These are phyloP conservation scores for Pythium aquatile DNA, from an alignment of 352 stramenopile genomes.

Conservation along the genomic window DNA sequence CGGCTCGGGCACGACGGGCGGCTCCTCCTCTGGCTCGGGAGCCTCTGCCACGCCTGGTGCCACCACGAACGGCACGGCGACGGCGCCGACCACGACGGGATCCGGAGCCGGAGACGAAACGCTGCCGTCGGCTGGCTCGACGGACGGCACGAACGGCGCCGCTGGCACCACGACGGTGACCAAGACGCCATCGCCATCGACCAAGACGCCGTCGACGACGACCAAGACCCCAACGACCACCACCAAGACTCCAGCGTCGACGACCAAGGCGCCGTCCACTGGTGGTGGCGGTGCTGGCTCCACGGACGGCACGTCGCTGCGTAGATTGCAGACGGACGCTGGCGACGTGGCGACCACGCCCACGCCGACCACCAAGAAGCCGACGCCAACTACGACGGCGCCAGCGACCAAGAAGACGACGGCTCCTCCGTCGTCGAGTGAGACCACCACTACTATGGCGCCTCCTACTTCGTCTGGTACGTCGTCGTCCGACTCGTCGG, in stretches of 20 bases:
- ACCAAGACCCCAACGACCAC: conserved; percentile 8
- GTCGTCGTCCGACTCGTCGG: conserved; percentile 20
- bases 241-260: conserved; percentile 1
- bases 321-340: conserved; percentile 14
- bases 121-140: conserved; percentile 9
- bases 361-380: conserved; percentile 6
- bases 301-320: conserved; percentile 1
- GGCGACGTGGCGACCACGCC: conserved; percentile 12
- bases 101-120: neutral
- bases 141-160: neutral
- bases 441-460: conserved; percentile 7
- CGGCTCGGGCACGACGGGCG: neutral
- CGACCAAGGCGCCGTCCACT: conserved; percentile 6
- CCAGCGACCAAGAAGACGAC: conserved; percentile 30
- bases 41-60: neutral
- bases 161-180: conserved; percentile 8
- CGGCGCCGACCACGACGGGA: conserved; percentile 3
- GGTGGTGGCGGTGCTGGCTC: conserved; percentile 2
- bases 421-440: conserved; percentile 1
- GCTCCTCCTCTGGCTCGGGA: neutral
- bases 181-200: conserved; percentile 13
- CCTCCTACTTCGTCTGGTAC: conserved; percentile 7
- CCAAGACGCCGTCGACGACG: neutral
- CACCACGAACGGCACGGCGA: conserved; percentile 2
- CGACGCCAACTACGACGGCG: conserved; percentile 8